Base-by-base conservation (phyloP, 192 early-diverging fungal genomes). In the Rhizophlyctis rosea region DNA sequence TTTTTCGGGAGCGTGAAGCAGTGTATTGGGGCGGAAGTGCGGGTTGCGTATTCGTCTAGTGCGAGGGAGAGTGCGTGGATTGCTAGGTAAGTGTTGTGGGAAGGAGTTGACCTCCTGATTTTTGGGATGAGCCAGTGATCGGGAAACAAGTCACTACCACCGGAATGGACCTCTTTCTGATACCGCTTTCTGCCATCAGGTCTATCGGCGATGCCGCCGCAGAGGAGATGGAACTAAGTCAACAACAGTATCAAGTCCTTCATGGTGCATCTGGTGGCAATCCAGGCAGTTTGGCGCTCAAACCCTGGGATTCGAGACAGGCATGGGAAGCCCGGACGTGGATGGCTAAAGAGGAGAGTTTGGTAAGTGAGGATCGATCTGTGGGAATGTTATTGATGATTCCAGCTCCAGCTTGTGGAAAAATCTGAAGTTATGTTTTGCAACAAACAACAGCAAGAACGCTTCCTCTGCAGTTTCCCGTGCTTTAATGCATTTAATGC, bases 381-480 rank as follows among this genome's bases (percentile, higher is more conserved):
- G n/a, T n/a, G 23, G 13, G 0, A 3, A 32, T 32, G 24, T 63
- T 11, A 0, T 64, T 64, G 27, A 30, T 3, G 50, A 18, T 59
- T 32, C 24, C 25, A 28, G 23, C 24, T 49, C 24, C 21, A 18
- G 4, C 0, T 5, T 9, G 29, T 3, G n/a, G 16, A 23, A 1
- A 13, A 3, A 34, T 57, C 27, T 36, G 18, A 30, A 31, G n/a
- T n/a, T 25, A 31, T 33, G 3, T 2, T 64, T 47, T 23, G 21
- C n/a, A 21, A 3, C 7, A 32, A 23, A n/a, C 21, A 5, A 36
- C 47, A 69, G 69, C 69, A 71, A 71, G 69, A 71, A 39, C 62
- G 69, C 21, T 71, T 71, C 47, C 58, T 71, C 5, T 54, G 54
- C 28, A 59, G 56, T 1, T 60, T 71, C 47, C 69, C 69, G 5